Base-by-base conservation (phyloP, 306 rosid genomes). In the Herpetospermum pedunculosum region DNA sequence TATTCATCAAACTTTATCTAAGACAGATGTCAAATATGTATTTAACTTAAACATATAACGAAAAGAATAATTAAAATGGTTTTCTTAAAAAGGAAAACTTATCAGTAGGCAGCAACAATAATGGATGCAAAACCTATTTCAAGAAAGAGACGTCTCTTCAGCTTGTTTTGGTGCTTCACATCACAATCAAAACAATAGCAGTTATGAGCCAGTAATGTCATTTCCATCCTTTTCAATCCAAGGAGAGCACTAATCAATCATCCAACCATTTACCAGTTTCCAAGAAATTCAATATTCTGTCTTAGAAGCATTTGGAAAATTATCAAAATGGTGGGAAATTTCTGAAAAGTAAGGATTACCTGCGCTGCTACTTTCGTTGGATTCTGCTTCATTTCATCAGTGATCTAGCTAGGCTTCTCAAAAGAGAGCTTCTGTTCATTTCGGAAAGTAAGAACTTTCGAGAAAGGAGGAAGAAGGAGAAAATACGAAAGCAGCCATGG, bases 111-210 rank as follows among this genome's bases (percentile, higher is more conserved):
- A 65, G 50, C 73, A 41, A 14, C 30, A 67, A 40, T 67, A 44
- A 41, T 40, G 35, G 3, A 41, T 21, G 73, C 53, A 43, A 40
- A 25, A 41, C 25, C 72, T 41, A 23, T 23, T 41, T 67, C 73
- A 21, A 25, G 73, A 67, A 67, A 67, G 52, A 23, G 73, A 67
- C 73, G 18, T 41, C 0, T 38, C 34, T 11, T 65, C 10, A 40
- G 18, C 72, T 62, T 38, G 71, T 38, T 64, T 37, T 64, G 71
- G 71, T 64, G 71, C 71, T 64, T 37, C 18, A 64, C 71, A 64
- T 64, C 71, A 64, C 48, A 64, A 64, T 64, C 71, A n/a, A n/a
- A n/a, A n/a, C n/a, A 35, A 64, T 38, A 64, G 49, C 3, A 64
- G 48, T 38, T 35, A 38, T 40, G 48, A 37, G 49, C 32, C 48